A percentile compares a stretch with the other conserved stretches of the same genome.
Conservation (phyloP, 2,329 filamentous ascomycete species). For the Venturia asperata region DNA sequence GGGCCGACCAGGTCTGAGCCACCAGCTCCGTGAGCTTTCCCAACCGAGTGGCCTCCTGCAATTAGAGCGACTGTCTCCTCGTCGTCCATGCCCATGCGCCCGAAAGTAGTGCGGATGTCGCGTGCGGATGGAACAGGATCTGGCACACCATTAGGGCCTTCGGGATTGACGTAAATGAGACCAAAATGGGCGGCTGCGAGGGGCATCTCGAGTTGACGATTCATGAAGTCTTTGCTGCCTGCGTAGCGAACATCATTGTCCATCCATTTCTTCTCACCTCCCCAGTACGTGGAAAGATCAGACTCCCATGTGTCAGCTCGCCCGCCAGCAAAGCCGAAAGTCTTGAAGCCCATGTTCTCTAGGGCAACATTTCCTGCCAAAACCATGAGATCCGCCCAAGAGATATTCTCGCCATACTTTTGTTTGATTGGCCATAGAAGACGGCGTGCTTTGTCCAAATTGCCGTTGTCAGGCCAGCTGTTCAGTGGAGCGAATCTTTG, state of each 20-base stretch:
- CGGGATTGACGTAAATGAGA: conserved; percentile 75
- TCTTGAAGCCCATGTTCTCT: conserved; percentile 67
- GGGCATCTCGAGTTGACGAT: conserved; percentile 59
- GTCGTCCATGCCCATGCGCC: conserved; percentile 76
- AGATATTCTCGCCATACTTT: conserved; percentile 77
- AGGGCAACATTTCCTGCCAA: conserved; percentile 69
- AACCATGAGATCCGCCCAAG: conserved; percentile 67
- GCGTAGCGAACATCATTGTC: conserved; percentile 65
- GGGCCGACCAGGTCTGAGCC: conserved; percentile 56
- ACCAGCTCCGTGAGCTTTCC: conserved; percentile 71
- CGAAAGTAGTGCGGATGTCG: conserved; percentile 70
- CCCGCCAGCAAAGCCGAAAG: conserved; percentile 66
- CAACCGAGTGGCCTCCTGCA: conserved; percentile 69
- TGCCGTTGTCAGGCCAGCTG: conserved; percentile 74
- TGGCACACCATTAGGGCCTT: conserved; percentile 65
- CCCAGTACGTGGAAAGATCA: conserved; percentile 72
- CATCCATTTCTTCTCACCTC: conserved; percentile 63
- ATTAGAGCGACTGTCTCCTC: conserved; percentile 75
- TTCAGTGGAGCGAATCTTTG: conserved; percentile 75
- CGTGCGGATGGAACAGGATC: conserved; percentile 61
- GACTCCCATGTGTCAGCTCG: conserved; percentile 67
- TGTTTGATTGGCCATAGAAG: conserved; percentile 77
- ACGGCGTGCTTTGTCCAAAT: conserved; percentile 71
- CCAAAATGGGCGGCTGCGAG: conserved; percentile 65
- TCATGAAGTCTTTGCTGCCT: conserved; percentile 44